These are phyloP conservation scores for Colletotrichum liriopes DNA, from an alignment of 2,329 filamentous ascomycete species.

Conservation along the genomic window DNA sequence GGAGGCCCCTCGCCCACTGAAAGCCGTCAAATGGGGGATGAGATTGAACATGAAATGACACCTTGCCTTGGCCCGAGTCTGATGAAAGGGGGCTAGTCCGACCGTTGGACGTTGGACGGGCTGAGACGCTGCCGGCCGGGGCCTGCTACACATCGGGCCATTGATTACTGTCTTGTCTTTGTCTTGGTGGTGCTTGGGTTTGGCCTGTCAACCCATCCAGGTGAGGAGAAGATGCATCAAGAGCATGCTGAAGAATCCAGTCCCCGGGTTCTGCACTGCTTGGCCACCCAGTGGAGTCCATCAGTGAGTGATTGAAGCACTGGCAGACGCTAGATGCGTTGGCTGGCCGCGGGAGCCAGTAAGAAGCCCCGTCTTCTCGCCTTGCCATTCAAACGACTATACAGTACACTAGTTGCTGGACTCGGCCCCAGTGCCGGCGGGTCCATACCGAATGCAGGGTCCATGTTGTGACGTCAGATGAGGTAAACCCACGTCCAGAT, in stretches of 20 bases:
- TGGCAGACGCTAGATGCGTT: not conserved
- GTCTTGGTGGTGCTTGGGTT: not conserved
- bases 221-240: not conserved
- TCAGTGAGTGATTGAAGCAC: not conserved
- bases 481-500: not conserved
- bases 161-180: not conserved
- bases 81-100: not conserved
- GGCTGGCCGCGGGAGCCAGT: not conserved
- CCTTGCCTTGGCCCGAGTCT: not conserved
- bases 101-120: not conserved
- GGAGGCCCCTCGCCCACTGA: not conserved
- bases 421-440: not conserved
- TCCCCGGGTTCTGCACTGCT: not conserved
- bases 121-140: not conserved
- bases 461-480: slow-evolving; percentile 17
- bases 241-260: not conserved
- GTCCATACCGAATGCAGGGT: slow-evolving; percentile 13
- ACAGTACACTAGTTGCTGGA: not conserved
- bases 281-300: not conserved
- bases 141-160: not conserved
- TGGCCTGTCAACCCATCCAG: not conserved
- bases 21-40: not conserved
- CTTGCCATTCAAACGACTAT: not conserved
- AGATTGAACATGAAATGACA: not conserved
- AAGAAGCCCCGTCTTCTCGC: not conserved